A percentile compares a stretch with the other conserved stretches of the same genome.
Evolutionary conservation across 139 green algal species (phyloP).

Genomic region (Tetradesmus lagerheimii): DNA sequence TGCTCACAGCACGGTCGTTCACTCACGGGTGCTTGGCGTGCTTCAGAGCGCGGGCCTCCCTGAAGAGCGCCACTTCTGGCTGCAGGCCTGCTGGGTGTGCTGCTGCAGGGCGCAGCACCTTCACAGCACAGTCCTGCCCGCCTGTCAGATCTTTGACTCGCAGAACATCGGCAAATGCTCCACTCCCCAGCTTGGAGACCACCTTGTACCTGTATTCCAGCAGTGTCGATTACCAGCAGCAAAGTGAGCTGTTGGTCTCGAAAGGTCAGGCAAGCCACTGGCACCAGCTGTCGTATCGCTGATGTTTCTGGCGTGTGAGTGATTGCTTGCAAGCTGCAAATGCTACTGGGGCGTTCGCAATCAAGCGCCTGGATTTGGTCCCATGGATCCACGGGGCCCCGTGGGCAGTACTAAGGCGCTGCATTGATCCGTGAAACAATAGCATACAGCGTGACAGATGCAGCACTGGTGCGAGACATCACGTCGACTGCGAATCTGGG

Average conservation of each 20-base stretch:
- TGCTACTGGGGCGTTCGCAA: neutral
- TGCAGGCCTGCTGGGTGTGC: slow-evolving; percentile 1
- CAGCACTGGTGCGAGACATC: neutral
- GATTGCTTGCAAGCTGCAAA: neutral
- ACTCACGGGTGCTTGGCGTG: slow-evolving; percentile 32
- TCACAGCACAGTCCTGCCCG: neutral
- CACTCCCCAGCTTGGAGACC: neutral
- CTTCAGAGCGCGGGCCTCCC: slow-evolving; percentile 34
- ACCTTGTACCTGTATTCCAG: slow-evolving; percentile 24
- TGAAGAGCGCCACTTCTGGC: slow-evolving; percentile 13
- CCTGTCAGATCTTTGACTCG: neutral
- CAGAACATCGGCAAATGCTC: slow-evolving; percentile 19
- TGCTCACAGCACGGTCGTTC: neutral
- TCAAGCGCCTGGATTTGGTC: neutral
- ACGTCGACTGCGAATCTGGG: no score
- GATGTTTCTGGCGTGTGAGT: neutral
- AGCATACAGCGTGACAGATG: neutral
- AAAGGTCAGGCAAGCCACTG: neutral
- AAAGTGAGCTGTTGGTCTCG: neutral
- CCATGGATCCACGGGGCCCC: neutral
- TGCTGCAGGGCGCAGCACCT: slow-evolving; percentile 27
- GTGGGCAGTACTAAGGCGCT: neutral
- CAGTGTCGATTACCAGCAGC: neutral
- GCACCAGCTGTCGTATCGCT: neutral
- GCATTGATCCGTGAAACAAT: no score